Conservation (phyloP, 1,284 basidiomycete species). For the Boletus mariae region DNA sequence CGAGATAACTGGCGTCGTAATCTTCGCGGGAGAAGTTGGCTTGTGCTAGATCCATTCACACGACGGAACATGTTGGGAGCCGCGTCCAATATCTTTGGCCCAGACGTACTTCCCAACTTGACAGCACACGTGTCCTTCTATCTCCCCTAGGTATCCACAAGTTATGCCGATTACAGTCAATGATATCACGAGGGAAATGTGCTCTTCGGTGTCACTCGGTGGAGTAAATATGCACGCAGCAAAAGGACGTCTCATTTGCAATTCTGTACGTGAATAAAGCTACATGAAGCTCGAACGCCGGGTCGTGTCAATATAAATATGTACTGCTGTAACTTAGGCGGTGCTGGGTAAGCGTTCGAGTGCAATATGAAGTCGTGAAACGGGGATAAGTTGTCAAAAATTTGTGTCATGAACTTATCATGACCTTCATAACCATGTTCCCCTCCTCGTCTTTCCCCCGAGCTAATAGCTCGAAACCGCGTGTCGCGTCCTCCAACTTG, state of each 20-base stretch:
- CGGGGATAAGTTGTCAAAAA: background rate
- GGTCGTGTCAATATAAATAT: constrained; percentile 12
- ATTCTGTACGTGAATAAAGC: constrained; percentile 14
- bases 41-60: constrained; percentile 19
- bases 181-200: background rate
- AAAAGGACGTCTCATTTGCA: constrained; percentile 5
- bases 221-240: background rate
- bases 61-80: constrained; percentile 7
- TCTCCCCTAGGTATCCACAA: constrained; percentile 5
- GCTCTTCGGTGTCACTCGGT: background rate
- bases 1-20: constrained; percentile 4
- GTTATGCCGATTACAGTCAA: background rate
- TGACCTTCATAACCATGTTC: constrained; percentile 81
- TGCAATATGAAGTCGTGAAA: constrained; percentile 10
- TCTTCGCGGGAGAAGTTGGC: constrained; percentile 34
- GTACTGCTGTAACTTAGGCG: constrained; percentile 13
- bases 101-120: constrained; percentile 1
- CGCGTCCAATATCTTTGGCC: constrained; percentile 10
- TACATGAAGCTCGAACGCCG: constrained; percentile 22
- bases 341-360: constrained; percentile 1
- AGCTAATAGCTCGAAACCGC: constrained; percentile 78
- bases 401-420: constrained; percentile 48
- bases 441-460: constrained; percentile 75
- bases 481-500: constrained; percentile 57
- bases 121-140: constrained; percentile 6